Evolutionary conservation across 148 eudicot species (phyloP), one percentile per base, ranked within the genome.

Genomic region (Vaccinium vitisidaea): DNA sequence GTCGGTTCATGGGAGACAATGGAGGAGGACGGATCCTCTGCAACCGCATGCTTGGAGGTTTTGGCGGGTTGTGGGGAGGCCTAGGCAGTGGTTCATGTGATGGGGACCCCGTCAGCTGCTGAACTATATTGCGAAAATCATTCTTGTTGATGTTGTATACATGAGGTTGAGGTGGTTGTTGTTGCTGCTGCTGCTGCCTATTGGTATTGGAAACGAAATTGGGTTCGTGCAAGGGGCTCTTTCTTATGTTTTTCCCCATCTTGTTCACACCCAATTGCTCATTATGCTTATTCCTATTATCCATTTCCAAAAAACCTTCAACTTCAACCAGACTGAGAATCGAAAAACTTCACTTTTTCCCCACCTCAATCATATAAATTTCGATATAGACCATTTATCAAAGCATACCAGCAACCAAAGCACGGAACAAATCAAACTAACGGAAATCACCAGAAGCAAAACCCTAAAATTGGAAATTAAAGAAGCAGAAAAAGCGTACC

Each of bases 61-160:
- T 96, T 2, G 98, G 92, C 7, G 93, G 92, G 65, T 92, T 93
- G 82, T 78, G 90, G 19, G 93, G 98, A 13, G 99, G 97, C 74
- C 94, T 92, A 25, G 98, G 94, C 75, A 89, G 74, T 2, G 94
- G 91, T 19, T 95, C 95, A 8, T 89, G 91, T 1, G 90, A 88
- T 15, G 99, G 99, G 0, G 99, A 97, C 21, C 99, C 99, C 0
- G 99, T 97, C 25, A 94, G 88, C 80, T 92, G 96, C 85, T 97
- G 99, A 89, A 97, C 99, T 52, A 97, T 87, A 87, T 92, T 93
- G 70, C 99, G 91, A 78, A 97, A 97, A 86, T 97, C 99, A 74
- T 88, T 97, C 92, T 97, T 97, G 84, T 95, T 97, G 82, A 97
- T 95, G 67, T 94, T 97, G 89, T 95, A 97, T n/a, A 97, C 98